Percentiles rank a stretch among this genome's conserved stretches.
Conservation (phyloP, 2,329 filamentous ascomycete species). For the Aspergillus latus region DNA sequence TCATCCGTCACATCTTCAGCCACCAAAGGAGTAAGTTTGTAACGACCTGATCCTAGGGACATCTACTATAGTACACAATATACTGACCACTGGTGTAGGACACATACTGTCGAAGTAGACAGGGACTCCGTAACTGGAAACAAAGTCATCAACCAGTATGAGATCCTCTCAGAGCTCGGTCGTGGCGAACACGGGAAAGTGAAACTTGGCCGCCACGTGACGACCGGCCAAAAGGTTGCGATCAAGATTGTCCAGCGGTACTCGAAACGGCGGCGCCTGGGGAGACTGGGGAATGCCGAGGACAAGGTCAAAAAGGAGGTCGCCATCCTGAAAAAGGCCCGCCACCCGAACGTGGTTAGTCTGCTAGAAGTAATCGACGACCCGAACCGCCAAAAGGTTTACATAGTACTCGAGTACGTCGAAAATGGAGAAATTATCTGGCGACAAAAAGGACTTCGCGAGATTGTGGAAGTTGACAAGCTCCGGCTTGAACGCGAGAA, state of each 20-base stretch:
- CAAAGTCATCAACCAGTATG: conserved; percentile 97
- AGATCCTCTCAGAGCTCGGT: conserved; percentile 93
- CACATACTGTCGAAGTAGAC: conserved; percentile 87
- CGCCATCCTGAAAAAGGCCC: conserved; percentile 96
- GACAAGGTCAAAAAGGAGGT: conserved; percentile 88
- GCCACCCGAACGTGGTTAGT: conserved; percentile 94
- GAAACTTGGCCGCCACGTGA: conserved; percentile 81
- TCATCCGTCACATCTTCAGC: conserved; percentile 70
- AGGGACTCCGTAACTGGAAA: conserved; percentile 84
- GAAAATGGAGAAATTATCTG: conserved; percentile 92
- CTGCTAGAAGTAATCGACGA: conserved; percentile 97
- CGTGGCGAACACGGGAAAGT: conserved; percentile 97
- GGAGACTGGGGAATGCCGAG: conserved; percentile 66
- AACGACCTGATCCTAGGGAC: background rate
- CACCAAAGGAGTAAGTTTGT: conserved; percentile 68
- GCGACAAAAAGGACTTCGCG: conserved; percentile 82
- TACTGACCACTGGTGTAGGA: conserved; percentile 51
- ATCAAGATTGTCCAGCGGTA: conserved; percentile 99
- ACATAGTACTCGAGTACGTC: conserved; percentile 94
- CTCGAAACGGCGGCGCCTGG: conserved; percentile 89
- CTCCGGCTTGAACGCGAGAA: conserved; percentile 71
- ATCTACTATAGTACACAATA: background rate
- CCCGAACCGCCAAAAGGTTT: conserved; percentile 93
- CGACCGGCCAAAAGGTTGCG: conserved; percentile 76
- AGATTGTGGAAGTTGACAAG: conserved; percentile 81